Base-by-base conservation (phyloP, 2,329 filamentous ascomycete species). In the Fusarium neocosmosporiellum region DNA sequence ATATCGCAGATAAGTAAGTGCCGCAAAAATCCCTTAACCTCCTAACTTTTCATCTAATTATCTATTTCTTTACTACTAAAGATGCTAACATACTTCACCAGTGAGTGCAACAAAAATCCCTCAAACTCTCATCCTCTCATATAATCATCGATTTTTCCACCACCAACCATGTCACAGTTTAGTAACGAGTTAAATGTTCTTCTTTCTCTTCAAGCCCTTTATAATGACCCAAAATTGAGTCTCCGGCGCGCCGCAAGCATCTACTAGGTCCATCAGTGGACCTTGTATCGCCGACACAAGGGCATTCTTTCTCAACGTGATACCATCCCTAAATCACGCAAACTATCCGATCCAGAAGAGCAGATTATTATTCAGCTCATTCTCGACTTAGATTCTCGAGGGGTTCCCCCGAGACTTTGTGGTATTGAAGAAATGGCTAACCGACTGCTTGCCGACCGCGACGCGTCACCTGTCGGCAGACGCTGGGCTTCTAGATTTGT, bases 281-380 rank as follows among this genome's bases (percentile, higher is more conserved):
- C 7, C 7, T 11, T 43, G 0, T 5, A 8, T 22, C 1, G 2
- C n/a, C 7, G 8, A 11, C 7, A 43, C 2, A 1, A 43, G 22
- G 8, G n/a, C 8, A n/a, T 9, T 9, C 7, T 2, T 8, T 43
- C 39, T n/a, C n/a, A n/a, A 43, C 4, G 39, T 7, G n/a, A 43
- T 43, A 18, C 3, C 3, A 22, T 22, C 39, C n/a, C 39, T 5
- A 36, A 36, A 5, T 36, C 6, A 7, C 6, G 6, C 16, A 14
- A 8, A 7, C 34, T 36, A 36, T 36, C n/a, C 13, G 7, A 43
- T 20, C n/a, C 22, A 43, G n/a, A 43, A 5, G 14, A 36, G 16
- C 2, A 36, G 34, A 36, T 36, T 8, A 36, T 36, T 36, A 36
- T 36, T 36, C 1, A 36, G 2, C 16, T 5, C 6, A 36, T 36